A percentile compares a stretch with the other conserved stretches of the same genome.
These are phyloP conservation scores for Penicillium nordicum DNA, from an alignment of 2,329 filamentous ascomycete genomes.

Conservation along the genomic window DNA sequence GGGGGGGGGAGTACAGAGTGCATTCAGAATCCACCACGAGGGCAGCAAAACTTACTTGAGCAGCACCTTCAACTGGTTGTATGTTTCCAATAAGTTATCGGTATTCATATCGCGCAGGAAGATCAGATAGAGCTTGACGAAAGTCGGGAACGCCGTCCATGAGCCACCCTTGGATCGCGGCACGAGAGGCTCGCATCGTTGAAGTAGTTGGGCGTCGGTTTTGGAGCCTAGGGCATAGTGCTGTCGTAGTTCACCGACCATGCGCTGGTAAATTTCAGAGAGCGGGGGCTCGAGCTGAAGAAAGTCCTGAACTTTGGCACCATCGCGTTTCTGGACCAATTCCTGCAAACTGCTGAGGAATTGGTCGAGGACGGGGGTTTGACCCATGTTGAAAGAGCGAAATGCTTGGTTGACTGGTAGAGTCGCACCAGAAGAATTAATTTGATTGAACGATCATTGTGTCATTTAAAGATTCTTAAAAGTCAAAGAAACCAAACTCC, in stretches of 20 bases:
- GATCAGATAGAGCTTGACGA: conserved; percentile 75
- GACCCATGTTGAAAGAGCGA: conserved; percentile 2
- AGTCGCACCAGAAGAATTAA: neutral
- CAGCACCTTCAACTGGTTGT: conserved; percentile 69
- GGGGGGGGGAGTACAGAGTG: neutral
- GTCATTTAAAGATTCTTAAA: neutral
- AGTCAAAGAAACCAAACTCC: neutral
- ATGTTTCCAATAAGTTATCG: conserved; percentile 69
- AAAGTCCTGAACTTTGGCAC: conserved; percentile 63
- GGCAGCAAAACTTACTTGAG: conserved; percentile 61
- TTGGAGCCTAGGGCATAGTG: conserved; percentile 51
- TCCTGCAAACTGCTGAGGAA: conserved; percentile 65
- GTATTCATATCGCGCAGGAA: conserved; percentile 80
- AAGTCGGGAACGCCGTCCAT: conserved; percentile 74
- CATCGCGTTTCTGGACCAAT: conserved; percentile 62
- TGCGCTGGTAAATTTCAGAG: conserved; percentile 62
- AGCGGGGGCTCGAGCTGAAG: conserved; percentile 72
- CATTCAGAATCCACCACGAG: neutral
- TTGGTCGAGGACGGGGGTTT: conserved; percentile 62
- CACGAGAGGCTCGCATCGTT: conserved; percentile 61
- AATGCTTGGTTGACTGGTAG: neutral
- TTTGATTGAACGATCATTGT: neutral
- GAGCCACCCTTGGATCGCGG: conserved; percentile 63
- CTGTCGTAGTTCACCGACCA: conserved; percentile 64
- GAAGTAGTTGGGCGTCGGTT: conserved; percentile 54